phyloP scores from a whole-genome alignment of 495 filamentous ascomycete genomes.

The Penicillium egyptiacum region DNA sequence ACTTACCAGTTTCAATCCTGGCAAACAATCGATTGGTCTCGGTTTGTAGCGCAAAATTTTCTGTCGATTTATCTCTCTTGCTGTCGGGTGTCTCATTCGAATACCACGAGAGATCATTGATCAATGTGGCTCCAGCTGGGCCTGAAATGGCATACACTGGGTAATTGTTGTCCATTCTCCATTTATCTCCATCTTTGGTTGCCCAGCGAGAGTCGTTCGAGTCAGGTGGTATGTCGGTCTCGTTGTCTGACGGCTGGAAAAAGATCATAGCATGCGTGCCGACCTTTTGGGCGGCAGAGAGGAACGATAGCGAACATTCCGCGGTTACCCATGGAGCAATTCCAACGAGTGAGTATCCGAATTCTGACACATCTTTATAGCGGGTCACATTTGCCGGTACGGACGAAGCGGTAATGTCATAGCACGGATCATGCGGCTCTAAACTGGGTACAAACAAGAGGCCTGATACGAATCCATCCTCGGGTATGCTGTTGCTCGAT shows the following conservation, averaged over 20 bases:
- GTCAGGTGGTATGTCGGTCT: constrained; percentile 59
- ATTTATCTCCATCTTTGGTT: constrained; percentile 60
- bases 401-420: constrained; percentile 51
- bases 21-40: constrained; percentile 59
- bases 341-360: constrained; percentile 61
- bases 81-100: constrained; percentile 64
- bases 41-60: constrained; percentile 39
- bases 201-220: constrained; percentile 61
- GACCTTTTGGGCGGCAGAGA: constrained; percentile 58
- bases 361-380: constrained; percentile 60
- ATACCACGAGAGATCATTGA: constrained; percentile 70
- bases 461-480: constrained; percentile 61
- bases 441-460: constrained; percentile 82
- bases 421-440: constrained; percentile 54
- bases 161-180: constrained; percentile 63
- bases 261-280: constrained; percentile 69
- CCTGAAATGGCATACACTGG: constrained; percentile 86
- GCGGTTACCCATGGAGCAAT: constrained; percentile 84
- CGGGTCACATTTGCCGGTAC: constrained; percentile 77
- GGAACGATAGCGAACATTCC: constrained; percentile 67
- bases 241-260: constrained; percentile 60
- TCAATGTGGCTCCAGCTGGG: constrained; percentile 59
- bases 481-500: constrained; percentile 57
- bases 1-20: constrained; percentile 59
- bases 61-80: constrained; percentile 1